Conservation (phyloP, 176 grass and related monocot species). For the Paspalum notatum region DNA sequence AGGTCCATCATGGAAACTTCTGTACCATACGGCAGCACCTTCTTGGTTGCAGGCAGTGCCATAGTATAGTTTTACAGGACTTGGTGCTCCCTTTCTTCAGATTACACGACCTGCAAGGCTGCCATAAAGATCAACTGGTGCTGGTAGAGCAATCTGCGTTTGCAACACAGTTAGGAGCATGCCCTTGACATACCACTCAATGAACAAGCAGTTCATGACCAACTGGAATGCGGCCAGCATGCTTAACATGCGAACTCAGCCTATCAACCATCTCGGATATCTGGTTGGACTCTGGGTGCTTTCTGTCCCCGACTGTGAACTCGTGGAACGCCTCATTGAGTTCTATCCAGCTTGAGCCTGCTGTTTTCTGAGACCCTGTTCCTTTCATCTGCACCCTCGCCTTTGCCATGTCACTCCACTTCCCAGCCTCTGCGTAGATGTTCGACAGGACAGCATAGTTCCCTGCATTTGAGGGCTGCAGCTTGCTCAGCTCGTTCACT, state of each 20-base stretch:
- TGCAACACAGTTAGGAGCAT: not conserved
- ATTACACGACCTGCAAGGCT: not conserved
- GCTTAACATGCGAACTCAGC: slow-evolving; percentile 62
- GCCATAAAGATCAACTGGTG: not conserved
- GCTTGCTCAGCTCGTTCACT: slow-evolving; percentile 59
- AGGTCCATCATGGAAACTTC: slow-evolving; percentile 31
- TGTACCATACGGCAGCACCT: slow-evolving; percentile 29
- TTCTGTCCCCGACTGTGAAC: slow-evolving; percentile 66
- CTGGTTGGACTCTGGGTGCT: slow-evolving; percentile 41
- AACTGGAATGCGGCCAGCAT: slow-evolving; percentile 50
- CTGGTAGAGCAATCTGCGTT: not conserved
- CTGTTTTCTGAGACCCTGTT: slow-evolving; percentile 59
- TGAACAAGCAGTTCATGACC: slow-evolving; percentile 45
- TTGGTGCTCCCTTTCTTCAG: slow-evolving; percentile 21
- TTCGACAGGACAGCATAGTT: slow-evolving; percentile 76
- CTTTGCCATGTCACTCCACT: slow-evolving; percentile 73
- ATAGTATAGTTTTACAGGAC: not conserved
- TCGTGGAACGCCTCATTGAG: slow-evolving; percentile 61
- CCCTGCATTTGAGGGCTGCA: slow-evolving; percentile 62
- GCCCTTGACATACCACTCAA: slow-evolving; percentile 31
- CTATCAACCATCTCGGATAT: slow-evolving; percentile 66
- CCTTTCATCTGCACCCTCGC: slow-evolving; percentile 71
- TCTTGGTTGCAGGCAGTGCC: slow-evolving; percentile 16
- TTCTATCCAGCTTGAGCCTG: slow-evolving; percentile 79
- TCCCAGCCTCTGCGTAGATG: slow-evolving; percentile 66